Evolutionary conservation across 75 land plant genomes (phyloP), one percentile per base, ranked within the genome.

Genomic region (Pinus albicaulis): DNA sequence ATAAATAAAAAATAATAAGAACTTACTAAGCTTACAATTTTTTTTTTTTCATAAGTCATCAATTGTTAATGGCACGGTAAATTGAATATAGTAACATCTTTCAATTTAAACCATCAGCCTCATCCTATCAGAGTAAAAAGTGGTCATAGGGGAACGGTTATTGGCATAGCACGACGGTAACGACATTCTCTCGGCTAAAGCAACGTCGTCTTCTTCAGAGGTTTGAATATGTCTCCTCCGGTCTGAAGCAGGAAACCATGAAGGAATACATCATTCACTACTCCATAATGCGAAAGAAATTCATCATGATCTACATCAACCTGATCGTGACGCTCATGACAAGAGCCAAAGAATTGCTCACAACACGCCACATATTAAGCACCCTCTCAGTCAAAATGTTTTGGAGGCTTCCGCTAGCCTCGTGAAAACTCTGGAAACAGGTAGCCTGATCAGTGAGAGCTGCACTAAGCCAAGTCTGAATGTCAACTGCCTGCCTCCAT

Each of bases 391-490:
- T 59, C 60, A 81, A 71, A 44, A 20, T 34, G 4, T 25, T 19
- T 59, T 82, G 77, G 14, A 61, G 57, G 58, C 41, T 57, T 59
- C 60, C 76, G 34, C 72, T 57, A 53, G 78, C 72, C 25, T 66
- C 44, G 20, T 38, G 73, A 55, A 91, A 81, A 53, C 93, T 91
- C 14, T 92, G 88, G 60, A 87, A 75, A 74, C 95, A 92, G 12
- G 95, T 92, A 71, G 80, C 73, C 75, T 88, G 89, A 76, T 88
- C 79, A 15, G 95, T 90, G 58, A 92, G 80, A 22, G 90, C 89
- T 23, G 83, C 86, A 74, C 90, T 74, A 22, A 83, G 75, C 31
- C 88, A 20, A 8, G 88, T 28, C 19, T 55, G 52, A 63, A 59
- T 17, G 38, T 8, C 78, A 19, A 57, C 16, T 3, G 72, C 10